phyloP scores from a whole-genome alignment of 2,329 filamentous ascomycete genomes.

The Akanthomyces lecanii region DNA sequence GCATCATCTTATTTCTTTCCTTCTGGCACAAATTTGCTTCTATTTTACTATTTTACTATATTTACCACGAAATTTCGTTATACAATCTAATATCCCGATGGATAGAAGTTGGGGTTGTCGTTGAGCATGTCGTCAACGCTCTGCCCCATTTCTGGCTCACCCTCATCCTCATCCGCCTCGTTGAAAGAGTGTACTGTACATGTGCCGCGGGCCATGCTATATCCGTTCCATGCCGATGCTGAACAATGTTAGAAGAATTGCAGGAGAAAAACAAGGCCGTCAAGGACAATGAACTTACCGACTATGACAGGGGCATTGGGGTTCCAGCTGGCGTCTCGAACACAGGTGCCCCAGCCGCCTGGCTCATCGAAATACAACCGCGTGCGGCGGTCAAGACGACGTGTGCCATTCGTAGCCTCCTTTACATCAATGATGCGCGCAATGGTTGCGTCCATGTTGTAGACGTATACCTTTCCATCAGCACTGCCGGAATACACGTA shows the following conservation, averaged over 20 bases:
- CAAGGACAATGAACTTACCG: slow-evolving; percentile 38
- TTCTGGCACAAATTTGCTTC: not conserved
- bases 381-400: slow-evolving; percentile 51
- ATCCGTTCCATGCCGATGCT: slow-evolving; percentile 83
- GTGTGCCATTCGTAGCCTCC: slow-evolving; percentile 60
- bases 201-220: slow-evolving; percentile 67
- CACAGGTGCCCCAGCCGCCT: slow-evolving; percentile 67
- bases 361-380: slow-evolving; percentile 55
- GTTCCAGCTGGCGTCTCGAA: slow-evolving; percentile 89
- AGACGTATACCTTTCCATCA: slow-evolving; percentile 86
- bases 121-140: slow-evolving; percentile 58
- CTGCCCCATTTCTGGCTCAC: slow-evolving; percentile 53
- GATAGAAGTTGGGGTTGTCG: slow-evolving; percentile 29
- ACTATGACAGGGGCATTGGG: slow-evolving; percentile 76
- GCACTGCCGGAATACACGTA: slow-evolving; percentile 92
- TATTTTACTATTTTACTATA: not conserved
- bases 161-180: slow-evolving; percentile 59
- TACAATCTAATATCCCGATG: slow-evolving; percentile 13
- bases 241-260: slow-evolving; percentile 19
- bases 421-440: slow-evolving; percentile 76
- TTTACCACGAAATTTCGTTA: not conserved
- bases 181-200: slow-evolving; percentile 78
- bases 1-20: too few species aligned
- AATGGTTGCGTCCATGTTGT: slow-evolving; percentile 86
- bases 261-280: not conserved